These are phyloP conservation scores for Wickerhamomyces queroliae DNA, from an alignment of 805 yeast genomes.

Conservation along the genomic window DNA sequence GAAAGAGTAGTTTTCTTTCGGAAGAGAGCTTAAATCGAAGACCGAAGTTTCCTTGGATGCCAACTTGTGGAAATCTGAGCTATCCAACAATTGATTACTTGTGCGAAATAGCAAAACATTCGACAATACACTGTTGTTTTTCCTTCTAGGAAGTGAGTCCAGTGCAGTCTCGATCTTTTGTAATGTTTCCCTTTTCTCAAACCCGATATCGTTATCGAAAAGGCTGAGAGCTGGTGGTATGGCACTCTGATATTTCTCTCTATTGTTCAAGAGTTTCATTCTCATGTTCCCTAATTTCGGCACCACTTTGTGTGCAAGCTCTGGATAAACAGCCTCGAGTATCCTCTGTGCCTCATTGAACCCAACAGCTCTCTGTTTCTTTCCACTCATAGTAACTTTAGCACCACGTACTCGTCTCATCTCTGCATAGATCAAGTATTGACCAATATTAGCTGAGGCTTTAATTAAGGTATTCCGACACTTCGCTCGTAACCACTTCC, in stretches of 20 bases:
- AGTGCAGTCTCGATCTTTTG: constrained; percentile 2
- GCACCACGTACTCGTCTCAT: too few relatives aligned
- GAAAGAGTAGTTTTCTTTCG: constrained; percentile 23
- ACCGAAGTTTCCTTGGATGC: constrained; percentile 24
- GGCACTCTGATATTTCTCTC: background rate
- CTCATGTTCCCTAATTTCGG: background rate
- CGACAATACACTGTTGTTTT: constrained; percentile 8
- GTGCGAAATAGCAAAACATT: constrained; percentile 34
- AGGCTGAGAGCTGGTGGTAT: too few relatives aligned
- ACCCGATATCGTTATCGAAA: too few relatives aligned
- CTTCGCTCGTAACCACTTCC: too few relatives aligned
- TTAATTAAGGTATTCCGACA: too few relatives aligned
- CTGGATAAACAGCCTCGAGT: constrained; percentile 32
- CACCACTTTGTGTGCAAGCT: constrained; percentile 27
- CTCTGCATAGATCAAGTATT: too few relatives aligned
- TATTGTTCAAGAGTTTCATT: background rate
- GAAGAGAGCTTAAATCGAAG: constrained; percentile 25
- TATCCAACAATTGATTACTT: constrained; percentile 30
- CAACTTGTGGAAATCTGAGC: constrained; percentile 34
- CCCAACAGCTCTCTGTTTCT: constrained; percentile 3
- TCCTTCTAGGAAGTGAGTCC: constrained; percentile 1
- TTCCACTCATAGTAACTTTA: background rate
- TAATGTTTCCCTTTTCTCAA: background rate
- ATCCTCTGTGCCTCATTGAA: constrained; percentile 11
- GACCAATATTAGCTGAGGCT: too few relatives aligned